Percentiles rank a stretch among this genome's conserved stretches.
Evolutionary conservation across 1,284 basidiomycete species (phyloP).

Genomic region (Kwoniella shivajii): DNA sequence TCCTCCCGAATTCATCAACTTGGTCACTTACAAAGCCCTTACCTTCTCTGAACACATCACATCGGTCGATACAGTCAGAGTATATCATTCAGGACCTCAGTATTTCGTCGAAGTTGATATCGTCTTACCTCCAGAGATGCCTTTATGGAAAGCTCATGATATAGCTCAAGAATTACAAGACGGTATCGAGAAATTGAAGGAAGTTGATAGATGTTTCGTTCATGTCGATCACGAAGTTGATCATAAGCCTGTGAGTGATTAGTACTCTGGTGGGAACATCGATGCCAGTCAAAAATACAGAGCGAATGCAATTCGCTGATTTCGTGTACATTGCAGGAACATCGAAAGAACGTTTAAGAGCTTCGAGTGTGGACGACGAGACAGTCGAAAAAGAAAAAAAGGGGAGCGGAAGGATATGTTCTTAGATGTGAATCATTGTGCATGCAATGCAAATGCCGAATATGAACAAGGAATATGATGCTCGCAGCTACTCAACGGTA

Average conservation of each 20-base stretch:
- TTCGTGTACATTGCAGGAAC: constrained; percentile 23
- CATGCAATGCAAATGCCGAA: neutral
- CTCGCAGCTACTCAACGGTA: constrained; percentile 4
- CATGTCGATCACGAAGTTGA: constrained; percentile 92
- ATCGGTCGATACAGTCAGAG: constrained; percentile 82
- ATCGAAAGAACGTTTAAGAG: constrained; percentile 35
- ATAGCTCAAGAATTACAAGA: constrained; percentile 89
- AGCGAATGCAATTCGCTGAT: neutral
- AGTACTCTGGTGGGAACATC: neutral
- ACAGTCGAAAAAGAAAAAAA: neutral
- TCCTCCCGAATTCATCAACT: constrained; percentile 82
- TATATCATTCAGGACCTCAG: constrained; percentile 73
- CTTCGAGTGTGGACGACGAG: neutral
- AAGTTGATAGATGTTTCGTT: constrained; percentile 88
- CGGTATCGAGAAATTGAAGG: constrained; percentile 86
- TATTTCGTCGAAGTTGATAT: constrained; percentile 95
- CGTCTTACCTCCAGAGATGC: constrained; percentile 86
- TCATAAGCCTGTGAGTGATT: constrained; percentile 58
- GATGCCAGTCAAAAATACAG: too few species aligned
- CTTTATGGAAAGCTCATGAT: constrained; percentile 90
- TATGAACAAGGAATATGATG: neutral
- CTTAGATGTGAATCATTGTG: neutral
- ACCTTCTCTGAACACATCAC: constrained; percentile 85
- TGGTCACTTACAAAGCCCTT: constrained; percentile 88
- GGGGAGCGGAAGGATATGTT: neutral